A percentile compares a stretch with the other conserved stretches of the same genome.
Conservation (phyloP, 2,329 filamentous ascomycete genomes). For the Plectosphaerella cucumerina region DNA sequence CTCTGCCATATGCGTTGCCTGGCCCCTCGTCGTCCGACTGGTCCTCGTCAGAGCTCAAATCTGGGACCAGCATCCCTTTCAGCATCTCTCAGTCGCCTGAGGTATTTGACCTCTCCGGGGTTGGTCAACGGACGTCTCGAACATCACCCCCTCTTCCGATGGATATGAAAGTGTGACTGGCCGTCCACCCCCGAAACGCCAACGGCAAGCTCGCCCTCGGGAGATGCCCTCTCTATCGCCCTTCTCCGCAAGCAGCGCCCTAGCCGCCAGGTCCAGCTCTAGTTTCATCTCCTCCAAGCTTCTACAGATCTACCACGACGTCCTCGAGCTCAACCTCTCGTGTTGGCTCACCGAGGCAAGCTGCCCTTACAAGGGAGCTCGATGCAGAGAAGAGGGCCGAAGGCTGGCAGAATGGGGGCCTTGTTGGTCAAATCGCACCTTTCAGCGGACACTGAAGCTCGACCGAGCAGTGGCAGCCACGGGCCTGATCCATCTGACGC, state of each 20-base stretch:
- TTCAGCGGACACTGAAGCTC: conserved; percentile 41
- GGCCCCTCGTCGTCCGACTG: no score
- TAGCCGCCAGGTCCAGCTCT: conserved; percentile 24
- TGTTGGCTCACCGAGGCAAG: conserved; percentile 51
- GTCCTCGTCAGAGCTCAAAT: no score
- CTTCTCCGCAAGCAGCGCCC: conserved; percentile 11
- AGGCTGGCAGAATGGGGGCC: conserved; percentile 28
- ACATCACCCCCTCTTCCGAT: no score
- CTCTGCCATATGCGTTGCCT: no score
- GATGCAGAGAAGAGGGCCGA: conserved; percentile 16
- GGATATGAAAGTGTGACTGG: no score
- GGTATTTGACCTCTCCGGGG: no score
- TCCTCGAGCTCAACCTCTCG: conserved; percentile 46
- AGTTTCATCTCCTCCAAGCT: conserved; percentile 36
- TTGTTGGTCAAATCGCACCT: conserved; percentile 43
- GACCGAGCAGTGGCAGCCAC: conserved; percentile 38
- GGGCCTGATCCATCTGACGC: conserved; percentile 34
- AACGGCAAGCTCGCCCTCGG: not conserved
- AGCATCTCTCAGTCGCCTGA: no score
- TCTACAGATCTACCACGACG: conserved; percentile 49
- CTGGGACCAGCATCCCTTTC: no score
- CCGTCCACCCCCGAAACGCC: not conserved
- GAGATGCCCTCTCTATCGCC: conserved; percentile 6
- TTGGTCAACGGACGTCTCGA: no score
- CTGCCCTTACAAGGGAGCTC: conserved; percentile 36